Base-by-base conservation (phyloP, 768 basidiomycete species). In the Suillus americanus region DNA sequence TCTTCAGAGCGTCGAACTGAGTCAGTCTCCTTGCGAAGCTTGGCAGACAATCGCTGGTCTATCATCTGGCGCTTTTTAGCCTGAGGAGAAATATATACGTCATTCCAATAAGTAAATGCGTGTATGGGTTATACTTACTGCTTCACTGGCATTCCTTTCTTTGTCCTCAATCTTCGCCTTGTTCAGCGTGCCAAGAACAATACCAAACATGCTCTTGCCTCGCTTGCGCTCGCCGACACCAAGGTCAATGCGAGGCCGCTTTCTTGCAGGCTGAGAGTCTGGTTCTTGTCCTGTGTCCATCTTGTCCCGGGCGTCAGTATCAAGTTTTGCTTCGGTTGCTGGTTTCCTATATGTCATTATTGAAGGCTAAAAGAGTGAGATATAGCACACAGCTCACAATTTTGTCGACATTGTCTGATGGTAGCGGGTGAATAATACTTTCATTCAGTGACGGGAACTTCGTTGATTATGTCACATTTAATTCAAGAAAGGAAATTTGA, bases 91-190 rank as follows among this genome's bases (percentile, higher is more conserved):
- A 55, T 28, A 46, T 73, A 61, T 71, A 65, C 60, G 12, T 16
- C 46, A 53, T 33, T 54, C 45, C 14, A 62, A 16, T 20, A 18
- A 62, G 40, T 13, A 55, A 55, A 38, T 16, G 48, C 64, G 43
- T 60, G 63, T 60, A 46, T 20, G 25, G n/a, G 55, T 50, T 37
- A 45, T 45, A 76, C 78, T 75, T 65, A 93, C 92, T 71, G 92
- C 91, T 70, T 94, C 92, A 76, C 91, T 92, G n/a, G 89, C 88
- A 73, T 83, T 91, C 65, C 91, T 82, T 81, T 91, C 87, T 74
- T 90, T 89, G 76, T 92, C 92, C 80, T 94, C 92, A 68, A 85
- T 88, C 80, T 92, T 93, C 68, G 92, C 92, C 81, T 91, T 91
- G 79, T 89, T 91, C 66, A 94, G 84, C 68, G 92, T 94, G 61